Evolutionary conservation across 495 filamentous ascomycete genomes (phyloP).

Genomic region (Parathielavia hyrcaniae): DNA sequence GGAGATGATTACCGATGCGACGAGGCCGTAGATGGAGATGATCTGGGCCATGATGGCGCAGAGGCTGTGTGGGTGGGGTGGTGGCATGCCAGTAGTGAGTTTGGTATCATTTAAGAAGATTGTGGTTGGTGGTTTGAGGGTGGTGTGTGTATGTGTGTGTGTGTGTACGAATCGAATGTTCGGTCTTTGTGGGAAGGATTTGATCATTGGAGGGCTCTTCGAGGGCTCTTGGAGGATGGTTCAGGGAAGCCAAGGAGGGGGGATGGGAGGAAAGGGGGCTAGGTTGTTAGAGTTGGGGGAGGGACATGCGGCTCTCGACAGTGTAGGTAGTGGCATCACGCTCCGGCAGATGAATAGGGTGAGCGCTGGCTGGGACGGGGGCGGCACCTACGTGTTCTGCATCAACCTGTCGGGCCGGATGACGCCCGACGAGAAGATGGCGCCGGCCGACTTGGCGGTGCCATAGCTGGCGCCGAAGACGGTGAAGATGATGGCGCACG

Average conservation of each 20-base stretch:
- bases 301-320: too few relatives aligned
- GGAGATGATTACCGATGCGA: conserved; percentile 44
- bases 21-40: conserved; percentile 57
- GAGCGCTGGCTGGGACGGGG: too few relatives aligned
- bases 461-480: conserved; percentile 86
- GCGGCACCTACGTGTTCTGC: conserved; percentile 54
- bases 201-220: too few relatives aligned
- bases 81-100: background rate
- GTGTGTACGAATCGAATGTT: background rate
- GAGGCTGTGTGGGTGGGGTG: conserved; percentile 22
- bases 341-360: too few relatives aligned
- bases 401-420: conserved; percentile 72
- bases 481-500: conserved; percentile 60
- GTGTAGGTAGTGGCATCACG: too few relatives aligned
- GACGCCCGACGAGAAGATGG: conserved; percentile 61
- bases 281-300: too few relatives aligned
- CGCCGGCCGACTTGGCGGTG: conserved; percentile 75
- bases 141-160: background rate
- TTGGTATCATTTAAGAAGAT: too few relatives aligned
- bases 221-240: too few relatives aligned
- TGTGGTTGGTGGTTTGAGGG: too few relatives aligned
- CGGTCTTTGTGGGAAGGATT: too few relatives aligned
- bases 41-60: conserved; percentile 74
- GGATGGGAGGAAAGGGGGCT: too few relatives aligned
- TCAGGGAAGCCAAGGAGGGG: too few relatives aligned